Evolutionary conservation across 257 asterid genomes (phyloP).

Genomic region (Nicotiana obtusifolia): DNA sequence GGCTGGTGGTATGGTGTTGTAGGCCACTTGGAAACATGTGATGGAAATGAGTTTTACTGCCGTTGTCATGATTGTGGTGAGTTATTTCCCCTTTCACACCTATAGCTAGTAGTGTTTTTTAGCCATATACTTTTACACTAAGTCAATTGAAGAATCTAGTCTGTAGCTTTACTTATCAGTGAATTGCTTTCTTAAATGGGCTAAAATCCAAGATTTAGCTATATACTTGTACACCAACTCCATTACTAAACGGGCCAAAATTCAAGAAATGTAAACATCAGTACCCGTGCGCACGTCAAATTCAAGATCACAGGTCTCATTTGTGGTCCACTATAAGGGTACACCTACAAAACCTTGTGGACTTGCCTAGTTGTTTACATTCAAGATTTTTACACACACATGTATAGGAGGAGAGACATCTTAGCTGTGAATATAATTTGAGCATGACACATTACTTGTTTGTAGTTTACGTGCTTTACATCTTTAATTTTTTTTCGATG

Average conservation of each 20-base stretch:
- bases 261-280: background rate
- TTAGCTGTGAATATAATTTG: background rate
- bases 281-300: background rate
- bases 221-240: background rate
- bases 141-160: background rate
- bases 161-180: background rate
- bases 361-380: background rate
- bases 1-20: conserved; percentile 99
- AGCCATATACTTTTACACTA: background rate
- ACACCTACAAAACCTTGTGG: background rate
- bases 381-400: background rate
- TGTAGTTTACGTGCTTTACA: background rate
- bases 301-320: background rate
- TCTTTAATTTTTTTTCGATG: background rate
- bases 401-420: background rate
- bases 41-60: conserved; percentile 59
- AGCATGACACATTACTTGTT: background rate
- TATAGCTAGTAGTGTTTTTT: background rate
- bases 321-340: background rate
- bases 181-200: background rate
- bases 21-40: conserved; percentile 87
- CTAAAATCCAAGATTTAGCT: background rate
- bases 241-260: background rate
- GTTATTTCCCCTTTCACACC: conserved; percentile 25
- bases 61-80: conserved; percentile 70